phyloP scores from a whole-genome alignment of 2,329 filamentous ascomycete genomes.

The Trichoderma sp. region DNA sequence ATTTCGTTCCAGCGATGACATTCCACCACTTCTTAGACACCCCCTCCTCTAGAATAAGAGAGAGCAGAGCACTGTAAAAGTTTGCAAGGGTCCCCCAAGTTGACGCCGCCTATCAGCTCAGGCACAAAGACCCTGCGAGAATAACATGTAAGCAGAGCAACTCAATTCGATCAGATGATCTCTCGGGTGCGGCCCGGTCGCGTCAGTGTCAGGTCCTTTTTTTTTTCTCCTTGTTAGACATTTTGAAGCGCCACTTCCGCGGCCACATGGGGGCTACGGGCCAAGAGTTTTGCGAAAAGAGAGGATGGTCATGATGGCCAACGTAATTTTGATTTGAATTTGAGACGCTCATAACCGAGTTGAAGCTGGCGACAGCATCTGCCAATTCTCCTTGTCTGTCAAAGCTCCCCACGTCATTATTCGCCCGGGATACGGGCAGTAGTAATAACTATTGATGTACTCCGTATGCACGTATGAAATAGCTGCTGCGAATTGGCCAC shows the following conservation, averaged over 20 bases:
- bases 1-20: neutral
- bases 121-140: neutral
- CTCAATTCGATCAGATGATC: constrained; percentile 17
- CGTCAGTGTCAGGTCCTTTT: constrained; percentile 7
- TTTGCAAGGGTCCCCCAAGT: neutral
- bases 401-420: neutral
- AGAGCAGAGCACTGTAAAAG: neutral
- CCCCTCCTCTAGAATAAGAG: neutral
- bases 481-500: neutral
- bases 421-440: neutral
- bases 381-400: neutral
- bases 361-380: neutral
- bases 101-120: neutral
- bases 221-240: neutral
- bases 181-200: constrained; percentile 14
- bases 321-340: neutral
- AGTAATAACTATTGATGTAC: neutral
- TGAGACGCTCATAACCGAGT: neutral
- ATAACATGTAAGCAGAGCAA: constrained; percentile 9
- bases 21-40: neutral
- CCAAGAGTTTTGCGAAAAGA: neutral
- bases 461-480: neutral
- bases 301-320: constrained; percentile 1
- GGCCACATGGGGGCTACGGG: constrained; percentile 1
- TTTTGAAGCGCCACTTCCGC: constrained; percentile 12